These are phyloP conservation scores for Fraxinus xanthoxyloides DNA, from an alignment of 305 asterid species.

Conservation along the genomic window DNA sequence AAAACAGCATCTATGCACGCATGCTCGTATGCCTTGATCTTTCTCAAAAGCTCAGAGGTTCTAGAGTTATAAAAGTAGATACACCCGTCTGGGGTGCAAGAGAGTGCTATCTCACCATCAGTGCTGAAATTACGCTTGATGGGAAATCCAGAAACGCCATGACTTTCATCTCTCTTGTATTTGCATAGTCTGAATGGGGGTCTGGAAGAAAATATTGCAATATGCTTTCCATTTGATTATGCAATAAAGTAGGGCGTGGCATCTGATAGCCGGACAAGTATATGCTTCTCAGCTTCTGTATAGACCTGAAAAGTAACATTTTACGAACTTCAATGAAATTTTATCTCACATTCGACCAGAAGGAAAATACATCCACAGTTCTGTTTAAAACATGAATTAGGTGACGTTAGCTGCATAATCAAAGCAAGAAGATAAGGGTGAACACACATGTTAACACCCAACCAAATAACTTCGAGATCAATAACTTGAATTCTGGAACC, in stretches of 20 bases:
- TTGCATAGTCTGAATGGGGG: slow-evolving; percentile 79
- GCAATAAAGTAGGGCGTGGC: slow-evolving; percentile 79
- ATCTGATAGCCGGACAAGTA: slow-evolving; percentile 67
- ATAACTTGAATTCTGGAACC: too few relatives aligned
- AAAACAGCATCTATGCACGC: slow-evolving; percentile 71
- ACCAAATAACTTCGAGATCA: too few relatives aligned
- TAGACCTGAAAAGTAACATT: slow-evolving; percentile 50
- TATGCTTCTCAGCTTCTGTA: slow-evolving; percentile 56
- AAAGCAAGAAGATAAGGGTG: neutral
- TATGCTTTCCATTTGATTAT: slow-evolving; percentile 87
- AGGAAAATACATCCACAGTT: neutral
- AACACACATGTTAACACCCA: neutral
- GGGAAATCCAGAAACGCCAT: slow-evolving; percentile 78
- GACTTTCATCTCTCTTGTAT: slow-evolving; percentile 72
- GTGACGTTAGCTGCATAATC: neutral
- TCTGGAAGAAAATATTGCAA: slow-evolving; percentile 66
- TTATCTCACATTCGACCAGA: neutral
- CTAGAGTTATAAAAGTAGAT: slow-evolving; percentile 60
- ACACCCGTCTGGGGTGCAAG: slow-evolving; percentile 79
- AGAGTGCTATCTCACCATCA: slow-evolving; percentile 55
- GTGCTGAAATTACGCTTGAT: slow-evolving; percentile 79
- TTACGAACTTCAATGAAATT: neutral
- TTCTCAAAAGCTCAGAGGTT: slow-evolving; percentile 53
- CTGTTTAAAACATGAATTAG: neutral
- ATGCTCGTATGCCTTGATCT: slow-evolving; percentile 55